These are phyloP conservation scores for Candida sojae DNA, from an alignment of 1,139 yeast species.

Conservation along the genomic window DNA sequence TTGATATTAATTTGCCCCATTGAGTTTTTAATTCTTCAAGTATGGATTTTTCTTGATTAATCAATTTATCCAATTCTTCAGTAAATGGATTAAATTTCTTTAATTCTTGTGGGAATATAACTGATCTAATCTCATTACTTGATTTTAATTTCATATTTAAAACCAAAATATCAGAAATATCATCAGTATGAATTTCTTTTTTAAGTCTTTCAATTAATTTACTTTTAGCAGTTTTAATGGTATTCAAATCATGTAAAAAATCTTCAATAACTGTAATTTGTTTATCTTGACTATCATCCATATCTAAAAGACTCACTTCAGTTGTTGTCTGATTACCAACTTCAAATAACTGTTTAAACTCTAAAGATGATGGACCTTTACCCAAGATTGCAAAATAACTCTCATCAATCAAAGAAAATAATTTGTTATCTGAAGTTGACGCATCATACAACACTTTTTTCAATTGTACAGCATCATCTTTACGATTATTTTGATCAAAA, in stretches of 20 bases:
- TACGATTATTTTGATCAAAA: conserved; percentile 36
- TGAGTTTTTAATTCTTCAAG: conserved; percentile 56
- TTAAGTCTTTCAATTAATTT: conserved; percentile 67
- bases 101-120: conserved; percentile 71
- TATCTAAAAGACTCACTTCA: conserved; percentile 58
- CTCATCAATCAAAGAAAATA: conserved; percentile 38
- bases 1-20: conserved; percentile 58
- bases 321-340: conserved; percentile 13
- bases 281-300: conserved; percentile 48
- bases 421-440: conserved; percentile 61
- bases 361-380: conserved; percentile 33
- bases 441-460: conserved; percentile 73
- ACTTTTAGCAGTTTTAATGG: conserved; percentile 58
- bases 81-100: conserved; percentile 75
- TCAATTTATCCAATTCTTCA: conserved; percentile 66
- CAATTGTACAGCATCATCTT: conserved; percentile 55
- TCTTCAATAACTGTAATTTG: conserved; percentile 48
- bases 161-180: conserved; percentile 76
- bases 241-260: conserved; percentile 43
- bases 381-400: conserved; percentile 31
- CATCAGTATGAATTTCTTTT: conserved; percentile 74
- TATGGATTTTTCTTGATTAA: conserved; percentile 60
- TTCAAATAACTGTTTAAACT: conserved; percentile 33
- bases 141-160: conserved; percentile 60
- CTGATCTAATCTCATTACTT: conserved; percentile 57